Percentiles rank a stretch among this genome's conserved stretches.
Evolutionary conservation across 305 asterid genomes (phyloP).

Genomic region (Ruellia speciosa): DNA sequence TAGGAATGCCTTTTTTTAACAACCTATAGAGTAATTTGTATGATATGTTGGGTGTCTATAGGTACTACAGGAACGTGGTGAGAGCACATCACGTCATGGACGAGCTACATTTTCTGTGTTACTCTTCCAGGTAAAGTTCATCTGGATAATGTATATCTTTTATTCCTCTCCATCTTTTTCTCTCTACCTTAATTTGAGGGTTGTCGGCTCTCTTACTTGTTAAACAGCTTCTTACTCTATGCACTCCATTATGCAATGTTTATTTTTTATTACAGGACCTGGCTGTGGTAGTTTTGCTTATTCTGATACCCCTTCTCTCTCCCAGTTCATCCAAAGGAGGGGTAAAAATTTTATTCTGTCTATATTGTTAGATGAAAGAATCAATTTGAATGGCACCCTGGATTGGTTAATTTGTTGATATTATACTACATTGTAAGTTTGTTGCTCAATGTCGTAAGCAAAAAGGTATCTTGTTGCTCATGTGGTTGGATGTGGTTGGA

Average conservation of each 20-base stretch:
- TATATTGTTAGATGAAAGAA: not conserved
- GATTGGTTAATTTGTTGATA: not conserved
- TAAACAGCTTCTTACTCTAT: not conserved
- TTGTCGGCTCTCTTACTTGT: not conserved
- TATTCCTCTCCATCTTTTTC: not conserved
- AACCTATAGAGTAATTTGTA: not conserved
- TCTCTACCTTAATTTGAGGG: no score
- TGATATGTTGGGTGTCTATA: constrained; percentile 21
- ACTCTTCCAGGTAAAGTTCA: constrained; percentile 76
- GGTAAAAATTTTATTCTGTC: constrained; percentile 40
- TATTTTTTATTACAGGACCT: constrained; percentile 56
- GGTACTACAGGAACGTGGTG: constrained; percentile 99
- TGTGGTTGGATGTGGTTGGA: not conserved
- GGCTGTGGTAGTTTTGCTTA: constrained; percentile 99
- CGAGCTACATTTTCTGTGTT: constrained; percentile 96
- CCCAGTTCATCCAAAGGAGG: constrained; percentile 99
- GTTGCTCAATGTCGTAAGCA: not conserved
- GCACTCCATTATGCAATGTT: not conserved
- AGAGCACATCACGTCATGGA: constrained; percentile 99
- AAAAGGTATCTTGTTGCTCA: not conserved
- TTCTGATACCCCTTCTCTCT: constrained; percentile 90
- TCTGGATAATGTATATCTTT: constrained; percentile 7
- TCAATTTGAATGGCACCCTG: not conserved
- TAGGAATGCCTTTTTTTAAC: not conserved
- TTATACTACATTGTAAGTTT: not conserved